These are phyloP conservation scores for Globisporangium perplexum DNA, from an alignment of 352 stramenopile genomes.

Conservation along the genomic window DNA sequence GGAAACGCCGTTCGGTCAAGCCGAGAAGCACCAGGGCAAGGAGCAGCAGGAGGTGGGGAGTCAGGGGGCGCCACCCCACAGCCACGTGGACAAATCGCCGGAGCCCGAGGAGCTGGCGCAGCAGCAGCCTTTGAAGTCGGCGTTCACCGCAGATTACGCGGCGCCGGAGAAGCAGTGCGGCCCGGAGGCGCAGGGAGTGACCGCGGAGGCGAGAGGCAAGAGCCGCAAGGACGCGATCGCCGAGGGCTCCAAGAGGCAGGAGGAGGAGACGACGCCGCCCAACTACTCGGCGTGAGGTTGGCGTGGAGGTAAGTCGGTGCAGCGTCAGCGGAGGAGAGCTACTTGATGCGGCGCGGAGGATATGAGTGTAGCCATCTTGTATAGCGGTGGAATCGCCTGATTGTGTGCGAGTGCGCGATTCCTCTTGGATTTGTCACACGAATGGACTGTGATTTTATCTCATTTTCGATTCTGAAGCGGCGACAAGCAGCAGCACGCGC, in stretches of 20 bases:
- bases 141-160: slow-evolving; percentile 14
- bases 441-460: too few species aligned
- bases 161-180: slow-evolving; percentile 26
- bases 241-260: slow-evolving; percentile 48
- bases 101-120: neutral
- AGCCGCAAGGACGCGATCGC: slow-evolving; percentile 52
- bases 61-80: slow-evolving; percentile 11
- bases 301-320: too few species aligned
- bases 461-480: neutral
- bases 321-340: too few species aligned
- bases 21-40: slow-evolving; percentile 30
- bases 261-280: slow-evolving; percentile 62
- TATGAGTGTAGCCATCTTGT: neutral
- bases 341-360: too few species aligned
- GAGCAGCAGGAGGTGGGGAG: slow-evolving; percentile 1
- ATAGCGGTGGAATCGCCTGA: too few species aligned
- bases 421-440: too few species aligned
- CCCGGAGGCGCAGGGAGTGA: slow-evolving; percentile 23
- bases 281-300: slow-evolving; percentile 12
- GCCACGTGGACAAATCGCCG: neutral
- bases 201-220: slow-evolving; percentile 21
- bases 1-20: slow-evolving; percentile 55
- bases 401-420: too few species aligned
- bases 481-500: neutral
- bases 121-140: slow-evolving; percentile 9